Evolutionary conservation across 2,329 filamentous ascomycete genomes (phyloP).

Genomic region (Daldinia sp.): DNA sequence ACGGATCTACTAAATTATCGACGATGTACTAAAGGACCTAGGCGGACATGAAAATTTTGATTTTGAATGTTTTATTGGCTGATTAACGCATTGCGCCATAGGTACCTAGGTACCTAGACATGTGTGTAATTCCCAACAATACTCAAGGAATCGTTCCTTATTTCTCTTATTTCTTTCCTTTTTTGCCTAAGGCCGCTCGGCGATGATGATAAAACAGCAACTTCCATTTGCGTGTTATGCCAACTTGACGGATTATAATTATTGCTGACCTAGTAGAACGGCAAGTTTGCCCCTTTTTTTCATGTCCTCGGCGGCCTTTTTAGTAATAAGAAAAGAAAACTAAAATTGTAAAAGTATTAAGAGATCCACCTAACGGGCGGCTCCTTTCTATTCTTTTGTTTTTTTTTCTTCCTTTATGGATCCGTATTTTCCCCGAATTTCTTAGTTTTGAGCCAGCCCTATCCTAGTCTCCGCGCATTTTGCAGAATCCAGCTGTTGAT

Average conservation of each 20-base stretch:
- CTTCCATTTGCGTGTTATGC: neutral
- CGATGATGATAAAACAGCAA: constrained; percentile 1
- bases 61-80: neutral
- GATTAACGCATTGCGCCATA: constrained; percentile 7
- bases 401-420: neutral
- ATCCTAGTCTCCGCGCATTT: constrained; percentile 12
- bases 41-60: neutral
- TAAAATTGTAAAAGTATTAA: constrained; percentile 7
- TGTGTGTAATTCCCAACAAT: neutral
- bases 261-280: constrained; percentile 24
- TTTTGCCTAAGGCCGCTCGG: neutral
- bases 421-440: constrained; percentile 18
- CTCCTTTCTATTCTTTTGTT: constrained; percentile 2
- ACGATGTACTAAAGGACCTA: neutral
- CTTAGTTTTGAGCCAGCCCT: constrained; percentile 20
- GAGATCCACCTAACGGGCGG: constrained; percentile 5
- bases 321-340: neutral
- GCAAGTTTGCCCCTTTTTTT: constrained; percentile 19
- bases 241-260: constrained; percentile 14
- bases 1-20: neutral
- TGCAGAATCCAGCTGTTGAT: constrained; percentile 14
- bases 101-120: neutral
- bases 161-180: neutral
- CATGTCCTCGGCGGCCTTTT: constrained; percentile 8
- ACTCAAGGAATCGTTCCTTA: neutral